Base-by-base conservation (phyloP, 257 asterid species). In the Petunia axillaris region DNA sequence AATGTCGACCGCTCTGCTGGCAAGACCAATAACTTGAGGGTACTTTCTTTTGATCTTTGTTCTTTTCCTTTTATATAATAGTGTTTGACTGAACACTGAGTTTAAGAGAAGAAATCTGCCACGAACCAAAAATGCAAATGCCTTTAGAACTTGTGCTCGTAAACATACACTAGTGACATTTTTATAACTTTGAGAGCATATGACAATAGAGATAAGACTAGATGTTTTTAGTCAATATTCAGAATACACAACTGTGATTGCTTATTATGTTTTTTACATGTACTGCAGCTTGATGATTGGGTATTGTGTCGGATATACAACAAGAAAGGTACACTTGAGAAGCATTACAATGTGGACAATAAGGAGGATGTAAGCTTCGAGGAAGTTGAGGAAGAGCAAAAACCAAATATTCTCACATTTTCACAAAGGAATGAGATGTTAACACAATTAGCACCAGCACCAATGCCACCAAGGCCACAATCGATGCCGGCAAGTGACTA, bases 301-400 rank as follows among this genome's bases (percentile, higher is more conserved):
- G 96, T 91, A 6, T 76, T 90, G 8, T 91, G 97, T 75, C 91
- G 94, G 37, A 86, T 91, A 78, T 91, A 91, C 90, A 91, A 91
- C 92, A 90, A 91, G 82, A 90, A 91, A 50, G 94, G 97, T 4
- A 84, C 86, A 14, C 83, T 90, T 8, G 97, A 89, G 50, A 91
- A 80, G 81, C 77, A 88, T 59, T 41, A 67, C 82, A 75, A 6
- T 14, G 81, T 78, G 41, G 88, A 82, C 77, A 79, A 82, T 55
- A 81, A 81, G 59, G 62, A 80, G 15, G 54, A 73, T 10, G 59
- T 76, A 44, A 71, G 77, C 3, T 87, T 82, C 81, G 82, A 8
- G 85, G 89, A 48, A 54, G 66, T 39, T 8, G 78, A 73, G 41
- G 88, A 88, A 80, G 93, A 91, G 2, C 75, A 82, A 62, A 90